Percentiles rank a stretch among this genome's conserved stretches.
phyloP scores from a whole-genome alignment of 1,284 basidiomycete genomes.

The Pseudozyma tsukubaensis region DNA sequence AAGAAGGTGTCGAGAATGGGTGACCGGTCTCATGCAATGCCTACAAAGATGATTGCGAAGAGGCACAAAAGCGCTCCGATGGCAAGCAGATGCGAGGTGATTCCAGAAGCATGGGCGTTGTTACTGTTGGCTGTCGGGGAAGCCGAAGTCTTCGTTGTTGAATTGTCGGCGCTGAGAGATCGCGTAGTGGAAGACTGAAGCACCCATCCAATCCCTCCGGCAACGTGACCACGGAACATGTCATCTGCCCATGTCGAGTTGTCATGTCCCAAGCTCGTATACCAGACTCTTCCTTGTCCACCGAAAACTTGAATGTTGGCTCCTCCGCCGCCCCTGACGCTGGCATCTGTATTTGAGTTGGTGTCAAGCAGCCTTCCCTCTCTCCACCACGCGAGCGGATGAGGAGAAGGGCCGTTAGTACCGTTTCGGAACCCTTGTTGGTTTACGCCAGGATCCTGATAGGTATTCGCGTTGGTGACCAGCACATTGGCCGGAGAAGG shows the following conservation, averaged over 20 bases:
- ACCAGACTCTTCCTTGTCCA: constrained; percentile 80
- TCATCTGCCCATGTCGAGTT: constrained; percentile 76
- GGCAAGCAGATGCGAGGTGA: background rate
- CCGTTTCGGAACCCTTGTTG: constrained; percentile 74
- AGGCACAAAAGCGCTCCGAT: background rate
- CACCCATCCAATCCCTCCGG: constrained; percentile 80
- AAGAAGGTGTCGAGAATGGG: background rate
- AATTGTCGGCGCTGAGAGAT: constrained; percentile 9
- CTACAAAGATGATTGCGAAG: background rate
- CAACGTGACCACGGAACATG: constrained; percentile 77
- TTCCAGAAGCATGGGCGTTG: background rate
- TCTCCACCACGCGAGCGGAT: constrained; percentile 79
- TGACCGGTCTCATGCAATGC: no score
- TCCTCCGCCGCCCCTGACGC: constrained; percentile 40
- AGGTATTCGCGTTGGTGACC: constrained; percentile 48
- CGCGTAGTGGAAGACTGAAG: constrained; percentile 71
- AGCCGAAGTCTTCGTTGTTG: constrained; percentile 1
- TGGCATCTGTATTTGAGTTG: constrained; percentile 25
- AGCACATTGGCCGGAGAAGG: constrained; percentile 48
- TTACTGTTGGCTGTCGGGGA: background rate
- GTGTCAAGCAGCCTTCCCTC: constrained; percentile 72
- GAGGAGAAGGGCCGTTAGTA: constrained; percentile 74
- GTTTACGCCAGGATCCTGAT: constrained; percentile 46
- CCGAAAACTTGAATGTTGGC: constrained; percentile 47
- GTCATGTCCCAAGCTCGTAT: constrained; percentile 81